Base-by-base conservation (phyloP, 1,284 basidiomycete species). In the Fomitopsis schrenkii region DNA sequence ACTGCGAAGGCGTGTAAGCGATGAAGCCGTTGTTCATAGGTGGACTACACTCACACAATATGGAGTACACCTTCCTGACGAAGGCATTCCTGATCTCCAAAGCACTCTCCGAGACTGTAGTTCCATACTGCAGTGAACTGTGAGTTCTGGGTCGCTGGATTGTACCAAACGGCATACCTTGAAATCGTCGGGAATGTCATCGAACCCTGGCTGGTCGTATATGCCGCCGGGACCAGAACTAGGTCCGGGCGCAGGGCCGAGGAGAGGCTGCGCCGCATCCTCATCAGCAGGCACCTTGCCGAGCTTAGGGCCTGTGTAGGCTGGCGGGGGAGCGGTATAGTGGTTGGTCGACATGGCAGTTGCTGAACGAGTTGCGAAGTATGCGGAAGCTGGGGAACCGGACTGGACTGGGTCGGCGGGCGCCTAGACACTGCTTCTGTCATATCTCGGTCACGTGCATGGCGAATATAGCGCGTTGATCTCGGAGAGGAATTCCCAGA, bases 121-220 rank as follows among this genome's bases (percentile, higher is more conserved):
- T 85, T 3, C 91, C 91, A 70, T 93, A 93, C 90, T 92, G 33
- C 54, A 36, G 54, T 41, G 33, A 59, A 44, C 58, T 35, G 61
- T 57, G 55, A 36, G 65, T 44, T 55, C 58, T 61, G 7, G 15
- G 55, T 36, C 38, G 57, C 30, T n/a, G 59, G 5, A 46, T 30
- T 9, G 56, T 1, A 17, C 4, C 28, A 22, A 14, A 12, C 71
- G 75, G 35, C 52, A 38, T 63, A 89, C 90, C 83, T 93, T 90
- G 83, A 93, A 93, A 73, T 93, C 91, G 71, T 93, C 91, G 2
- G 91, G 91, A 60, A 93, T 69, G 68, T 92, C 91, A 53, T 80
- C 87, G 55, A 74, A 75, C 26, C 75, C 78, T n/a, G 90, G 88
- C 67, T 92, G 89, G 73, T 92, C 81, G 67, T 82, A 90, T 67